Base-by-base conservation (phyloP, 1,284 basidiomycete genomes). In the Rhizoctonia solani region DNA sequence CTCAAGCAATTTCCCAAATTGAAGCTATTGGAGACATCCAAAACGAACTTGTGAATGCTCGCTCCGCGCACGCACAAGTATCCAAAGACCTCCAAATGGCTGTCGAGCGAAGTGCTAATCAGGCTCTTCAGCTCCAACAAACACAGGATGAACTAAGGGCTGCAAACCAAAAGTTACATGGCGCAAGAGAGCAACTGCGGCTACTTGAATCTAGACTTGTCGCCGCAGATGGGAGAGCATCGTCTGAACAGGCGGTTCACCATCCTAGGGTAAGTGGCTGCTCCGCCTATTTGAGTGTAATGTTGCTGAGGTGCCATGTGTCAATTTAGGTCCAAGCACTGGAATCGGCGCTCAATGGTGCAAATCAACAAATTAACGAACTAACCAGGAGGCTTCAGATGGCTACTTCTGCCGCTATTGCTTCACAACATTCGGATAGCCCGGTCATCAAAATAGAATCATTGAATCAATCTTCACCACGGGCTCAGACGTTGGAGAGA, bases 31-130 rank as follows among this genome's bases (percentile, higher is more conserved):
- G 39, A 11, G 61, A 65, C 13, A 52, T 65, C 25, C 61, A 65
- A 16, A 65, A 30, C 27, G 61, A 65, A 25, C 61, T 65, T 21
- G 61, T 65, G 8, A 32, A 16, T 32, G 50, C 61, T 30, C 61
- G 61, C 19, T 49, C 61, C 6, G 39, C 50, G 23, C 50, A 54
- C 14, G 50, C 61, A 25, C 49, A 53, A 19, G 39, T 54, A 21
- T 52, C 61, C 41, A 65, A 37, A 5, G 61, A 65, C 19, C 39
- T 65, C 14, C 39, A 50, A 44, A 44, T 25, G 14, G 61, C 50
- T 16, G 23, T 54, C 37, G 61, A 65, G 23, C 49, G 54, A 41
- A 65, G 54, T 6, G 30, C 49, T 9, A 14, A 16, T 6, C 61
- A 65, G 19, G n/a, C 37, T 5, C 30, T 41, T 29, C 37, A 65